A percentile compares a stretch with the other conserved stretches of the same genome.
Evolutionary conservation across 2,329 filamentous ascomycete genomes (phyloP).

Genomic region (Cercospora beticola): DNA sequence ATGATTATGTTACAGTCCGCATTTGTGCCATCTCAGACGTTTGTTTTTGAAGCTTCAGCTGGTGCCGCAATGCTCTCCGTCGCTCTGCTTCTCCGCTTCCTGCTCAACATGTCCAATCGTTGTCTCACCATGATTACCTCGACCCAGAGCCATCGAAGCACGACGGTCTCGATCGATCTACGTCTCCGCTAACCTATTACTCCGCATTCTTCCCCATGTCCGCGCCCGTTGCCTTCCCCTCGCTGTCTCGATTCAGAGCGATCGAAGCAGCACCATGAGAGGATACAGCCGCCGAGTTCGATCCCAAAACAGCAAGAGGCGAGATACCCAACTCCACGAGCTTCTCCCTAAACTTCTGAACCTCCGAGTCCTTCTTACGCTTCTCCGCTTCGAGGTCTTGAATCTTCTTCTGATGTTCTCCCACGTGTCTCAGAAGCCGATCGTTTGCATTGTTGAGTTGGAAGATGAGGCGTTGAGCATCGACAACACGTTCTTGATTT

Average conservation of each 20-base stretch:
- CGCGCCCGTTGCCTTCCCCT: not conserved
- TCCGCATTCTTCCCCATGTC: not conserved
- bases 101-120: not conserved
- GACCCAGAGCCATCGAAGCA: not conserved
- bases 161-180: not conserved
- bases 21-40: not conserved
- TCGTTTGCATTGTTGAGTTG: not conserved
- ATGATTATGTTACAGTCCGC: not conserved
- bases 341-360: not conserved
- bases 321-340: not conserved
- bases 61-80: not conserved
- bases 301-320: not conserved
- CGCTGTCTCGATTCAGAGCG: not conserved
- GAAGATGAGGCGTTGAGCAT: not conserved
- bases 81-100: not conserved
- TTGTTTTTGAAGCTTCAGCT: not conserved
- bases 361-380: not conserved
- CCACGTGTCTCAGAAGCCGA: not conserved
- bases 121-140: not conserved
- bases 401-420: not conserved
- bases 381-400: slow-evolving; percentile 1
- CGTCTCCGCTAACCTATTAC: not conserved
- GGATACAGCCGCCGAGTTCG: not conserved
- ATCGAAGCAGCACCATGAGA: not conserved
- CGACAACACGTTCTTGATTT: slow-evolving; percentile 2